A percentile compares a stretch with the other conserved stretches of the same genome.
Conservation (phyloP, 768 basidiomycete genomes). For the Termitomyces sp. region DNA sequence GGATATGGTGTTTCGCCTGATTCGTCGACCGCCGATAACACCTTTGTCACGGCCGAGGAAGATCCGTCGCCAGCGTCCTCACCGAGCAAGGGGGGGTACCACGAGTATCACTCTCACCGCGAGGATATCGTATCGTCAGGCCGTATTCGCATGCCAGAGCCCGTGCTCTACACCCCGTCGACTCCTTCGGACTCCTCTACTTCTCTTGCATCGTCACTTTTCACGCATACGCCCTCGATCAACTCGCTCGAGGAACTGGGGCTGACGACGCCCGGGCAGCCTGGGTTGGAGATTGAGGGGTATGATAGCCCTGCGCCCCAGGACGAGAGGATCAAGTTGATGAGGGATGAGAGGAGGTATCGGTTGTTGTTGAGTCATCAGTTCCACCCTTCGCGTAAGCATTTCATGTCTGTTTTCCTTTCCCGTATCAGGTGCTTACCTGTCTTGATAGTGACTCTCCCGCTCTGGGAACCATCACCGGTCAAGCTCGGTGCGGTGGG, state of each 20-base stretch:
- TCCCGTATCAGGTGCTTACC: neutral
- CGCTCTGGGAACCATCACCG: slow-evolving; percentile 67
- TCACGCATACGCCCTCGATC: slow-evolving; percentile 25
- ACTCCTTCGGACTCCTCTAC: slow-evolving; percentile 16
- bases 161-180: slow-evolving; percentile 34
- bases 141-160: slow-evolving; percentile 35
- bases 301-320: slow-evolving; percentile 38
- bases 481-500: slow-evolving; percentile 74
- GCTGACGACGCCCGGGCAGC: neutral
- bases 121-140: slow-evolving; percentile 33
- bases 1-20: slow-evolving; percentile 1
- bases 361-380: slow-evolving; percentile 63
- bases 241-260: slow-evolving; percentile 21
- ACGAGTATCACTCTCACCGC: slow-evolving; percentile 20
- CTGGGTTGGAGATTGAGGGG: slow-evolving; percentile 9
- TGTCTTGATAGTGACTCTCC: slow-evolving; percentile 48
- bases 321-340: slow-evolving; percentile 38
- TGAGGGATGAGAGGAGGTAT: slow-evolving; percentile 65
- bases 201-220: slow-evolving; percentile 29
- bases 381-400: slow-evolving; percentile 67
- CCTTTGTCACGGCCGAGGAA: slow-evolving; percentile 23
- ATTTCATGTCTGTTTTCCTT: neutral
- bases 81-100: slow-evolving; percentile 6
- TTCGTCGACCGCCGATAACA: slow-evolving; percentile 5
- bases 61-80: neutral